Evolutionary conservation across 2,329 filamentous ascomycete species (phyloP), one percentile per base, ranked within the genome.

Genomic region (Cryphonectria japonica): DNA sequence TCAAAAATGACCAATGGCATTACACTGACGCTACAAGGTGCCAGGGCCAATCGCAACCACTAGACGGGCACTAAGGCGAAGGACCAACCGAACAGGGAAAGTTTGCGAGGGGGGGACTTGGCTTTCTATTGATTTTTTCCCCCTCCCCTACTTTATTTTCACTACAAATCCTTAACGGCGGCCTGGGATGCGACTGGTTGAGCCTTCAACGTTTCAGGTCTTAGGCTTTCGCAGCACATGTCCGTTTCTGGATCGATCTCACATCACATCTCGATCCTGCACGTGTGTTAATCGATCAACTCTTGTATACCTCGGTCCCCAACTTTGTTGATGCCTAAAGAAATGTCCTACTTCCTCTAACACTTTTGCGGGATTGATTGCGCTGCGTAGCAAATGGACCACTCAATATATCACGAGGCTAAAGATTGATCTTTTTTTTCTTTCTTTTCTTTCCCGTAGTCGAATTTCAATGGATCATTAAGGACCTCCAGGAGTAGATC

Each of bases 11-110:
- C 29, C 54, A 67, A 39, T 50, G 19, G 7, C 54, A 57, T 43
- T n/a, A n/a, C n/a, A 39, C n/a, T 34, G 37, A 39, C 7, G 19
- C 19, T 22, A 16, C 14, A 32, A 32, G 46, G 22, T 32, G 52
- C 26, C n/a, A 29, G 41, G 32, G 29, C 69, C 69, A 70, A 67
- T 70, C 68, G 68, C 63, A 59, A 57, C 41, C 43, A 22, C 43
- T 32, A n/a, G n/a, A n/a, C 32, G 41, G 46, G 16, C 8, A 52
- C 54, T 46, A 29, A 29, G 37, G 64, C 26, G 26, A 60, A 67
- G 57, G 57, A 43, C 69, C 64, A 26, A 70, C 59, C 65, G 69
- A 63, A 70, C 9, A 59, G 67, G 69, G 69, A 68, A 70, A 70
- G 64, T 66, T 70, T 70, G 69, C 69, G 69, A 70, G 69, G 68